These are phyloP conservation scores for Colletotrichum sidae DNA, from an alignment of 2,329 filamentous ascomycete genomes.

Conservation along the genomic window DNA sequence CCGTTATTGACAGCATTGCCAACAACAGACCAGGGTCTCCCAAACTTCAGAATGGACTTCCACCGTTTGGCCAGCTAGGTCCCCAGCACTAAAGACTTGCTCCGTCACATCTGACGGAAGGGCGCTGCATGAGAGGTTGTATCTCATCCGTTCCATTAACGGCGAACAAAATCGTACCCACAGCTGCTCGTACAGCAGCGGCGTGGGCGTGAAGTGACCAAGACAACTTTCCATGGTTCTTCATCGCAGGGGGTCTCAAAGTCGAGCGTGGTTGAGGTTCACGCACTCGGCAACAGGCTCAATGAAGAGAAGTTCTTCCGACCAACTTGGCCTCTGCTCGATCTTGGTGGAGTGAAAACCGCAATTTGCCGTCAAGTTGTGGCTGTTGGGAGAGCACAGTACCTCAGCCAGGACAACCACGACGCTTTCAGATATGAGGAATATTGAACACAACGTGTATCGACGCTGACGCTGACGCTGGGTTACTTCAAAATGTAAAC, in stretches of 20 bases:
- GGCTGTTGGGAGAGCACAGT: too few species aligned
- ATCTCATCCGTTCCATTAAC: constrained; percentile 51
- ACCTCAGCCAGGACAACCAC: too few species aligned
- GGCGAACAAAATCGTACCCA: constrained; percentile 58
- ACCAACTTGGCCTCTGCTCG: constrained; percentile 53
- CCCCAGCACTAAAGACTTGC: constrained; percentile 38
- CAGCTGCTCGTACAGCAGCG: constrained; percentile 52
- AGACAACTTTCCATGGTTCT: constrained; percentile 55
- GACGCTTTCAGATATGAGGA: too few species aligned
- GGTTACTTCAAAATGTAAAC: too few species aligned
- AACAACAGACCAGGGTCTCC: constrained; percentile 40
- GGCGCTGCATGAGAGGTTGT: constrained; percentile 48
- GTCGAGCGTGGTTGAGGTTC: constrained; percentile 55
- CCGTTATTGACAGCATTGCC: neutral
- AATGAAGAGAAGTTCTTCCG: constrained; percentile 60
- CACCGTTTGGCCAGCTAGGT: constrained; percentile 29
- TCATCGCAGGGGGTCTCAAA: constrained; percentile 48
- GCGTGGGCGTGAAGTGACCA: constrained; percentile 58
- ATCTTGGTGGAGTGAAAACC: constrained; percentile 42
- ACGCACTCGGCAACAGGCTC: constrained; percentile 58
- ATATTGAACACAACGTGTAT: too few species aligned
- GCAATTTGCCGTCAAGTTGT: too few species aligned
- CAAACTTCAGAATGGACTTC: constrained; percentile 42
- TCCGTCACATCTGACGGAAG: constrained; percentile 45
- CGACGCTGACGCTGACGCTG: too few species aligned